Conservation (phyloP, 352 stramenopile species). For the Phytophthora pseudosyringae region DNA sequence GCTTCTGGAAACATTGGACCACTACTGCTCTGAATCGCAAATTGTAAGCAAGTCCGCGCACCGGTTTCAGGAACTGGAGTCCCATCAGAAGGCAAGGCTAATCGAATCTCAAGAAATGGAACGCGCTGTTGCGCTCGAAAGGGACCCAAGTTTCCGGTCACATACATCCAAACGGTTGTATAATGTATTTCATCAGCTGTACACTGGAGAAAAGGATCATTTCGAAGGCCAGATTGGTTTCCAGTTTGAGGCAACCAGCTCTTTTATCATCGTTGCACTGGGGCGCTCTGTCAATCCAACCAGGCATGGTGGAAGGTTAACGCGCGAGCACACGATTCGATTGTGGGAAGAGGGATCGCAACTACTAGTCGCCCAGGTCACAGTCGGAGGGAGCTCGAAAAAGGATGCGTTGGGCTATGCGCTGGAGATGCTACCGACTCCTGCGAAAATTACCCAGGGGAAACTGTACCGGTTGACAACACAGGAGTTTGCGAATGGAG, state of each 20-base stretch:
- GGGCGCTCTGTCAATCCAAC: constrained; percentile 79
- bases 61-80: constrained; percentile 69
- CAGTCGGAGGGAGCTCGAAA: constrained; percentile 64
- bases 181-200: constrained; percentile 90
- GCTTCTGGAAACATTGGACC: constrained; percentile 70
- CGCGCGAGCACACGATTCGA: constrained; percentile 77
- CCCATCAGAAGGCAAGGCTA: constrained; percentile 56
- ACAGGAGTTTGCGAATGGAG: constrained; percentile 87
- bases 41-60: constrained; percentile 67
- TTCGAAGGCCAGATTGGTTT: constrained; percentile 92
- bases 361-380: constrained; percentile 64
- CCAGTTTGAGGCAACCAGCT: constrained; percentile 87
- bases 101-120: constrained; percentile 78
- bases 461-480: constrained; percentile 90
- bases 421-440: constrained; percentile 58
- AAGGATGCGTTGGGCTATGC: constrained; percentile 83
- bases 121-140: constrained; percentile 55
- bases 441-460: constrained; percentile 74
- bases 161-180: constrained; percentile 79
- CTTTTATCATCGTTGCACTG: constrained; percentile 82
- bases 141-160: constrained; percentile 46
- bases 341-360: constrained; percentile 88
- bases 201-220: constrained; percentile 90
- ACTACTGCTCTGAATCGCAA: constrained; percentile 75
- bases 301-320: constrained; percentile 66